phyloP scores from a whole-genome alignment of 2,329 filamentous ascomycete genomes.

The Aspergillus sp. region DNA sequence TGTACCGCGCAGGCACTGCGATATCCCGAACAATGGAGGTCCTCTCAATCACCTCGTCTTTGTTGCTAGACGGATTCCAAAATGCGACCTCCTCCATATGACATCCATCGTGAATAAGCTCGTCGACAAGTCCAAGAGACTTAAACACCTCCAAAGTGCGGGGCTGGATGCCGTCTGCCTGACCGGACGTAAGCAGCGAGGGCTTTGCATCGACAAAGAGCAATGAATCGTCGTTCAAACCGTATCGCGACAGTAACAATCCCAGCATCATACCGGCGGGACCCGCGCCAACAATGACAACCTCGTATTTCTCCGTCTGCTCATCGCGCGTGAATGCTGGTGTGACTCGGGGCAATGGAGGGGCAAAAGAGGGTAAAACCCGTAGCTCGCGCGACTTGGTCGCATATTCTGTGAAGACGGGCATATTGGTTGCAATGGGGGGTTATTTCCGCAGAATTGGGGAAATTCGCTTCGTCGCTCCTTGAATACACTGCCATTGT shows the following conservation, averaged over 20 bases:
- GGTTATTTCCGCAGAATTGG: neutral
- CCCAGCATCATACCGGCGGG: slow-evolving; percentile 39
- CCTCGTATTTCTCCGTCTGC: slow-evolving; percentile 33
- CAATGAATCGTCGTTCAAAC: slow-evolving; percentile 34
- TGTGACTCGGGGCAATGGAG: slow-evolving; percentile 31
- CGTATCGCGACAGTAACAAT: slow-evolving; percentile 39
- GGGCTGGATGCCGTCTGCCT: slow-evolving; percentile 39
- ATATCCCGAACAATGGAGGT: slow-evolving; percentile 48
- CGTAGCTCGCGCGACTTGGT: slow-evolving; percentile 32
- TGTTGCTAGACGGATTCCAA: slow-evolving; percentile 56
- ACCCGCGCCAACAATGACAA: slow-evolving; percentile 38
- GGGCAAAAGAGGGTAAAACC: slow-evolving; percentile 34
- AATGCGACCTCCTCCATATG: slow-evolving; percentile 55
- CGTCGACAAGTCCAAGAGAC: slow-evolving; percentile 34
- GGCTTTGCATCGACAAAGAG: slow-evolving; percentile 40
- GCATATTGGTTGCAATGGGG: slow-evolving; percentile 19
- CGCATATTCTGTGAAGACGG: slow-evolving; percentile 34
- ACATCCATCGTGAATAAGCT: slow-evolving; percentile 34
- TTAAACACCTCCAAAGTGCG: slow-evolving; percentile 40
- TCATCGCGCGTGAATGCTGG: slow-evolving; percentile 11
- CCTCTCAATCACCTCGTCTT: slow-evolving; percentile 50
- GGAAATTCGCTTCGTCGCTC: neutral
- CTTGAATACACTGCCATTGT: too few relatives aligned
- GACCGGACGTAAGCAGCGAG: slow-evolving; percentile 32
- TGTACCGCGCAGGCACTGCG: slow-evolving; percentile 63